Conservation (phyloP, 768 basidiomycete genomes). For the Collybia sordida region DNA sequence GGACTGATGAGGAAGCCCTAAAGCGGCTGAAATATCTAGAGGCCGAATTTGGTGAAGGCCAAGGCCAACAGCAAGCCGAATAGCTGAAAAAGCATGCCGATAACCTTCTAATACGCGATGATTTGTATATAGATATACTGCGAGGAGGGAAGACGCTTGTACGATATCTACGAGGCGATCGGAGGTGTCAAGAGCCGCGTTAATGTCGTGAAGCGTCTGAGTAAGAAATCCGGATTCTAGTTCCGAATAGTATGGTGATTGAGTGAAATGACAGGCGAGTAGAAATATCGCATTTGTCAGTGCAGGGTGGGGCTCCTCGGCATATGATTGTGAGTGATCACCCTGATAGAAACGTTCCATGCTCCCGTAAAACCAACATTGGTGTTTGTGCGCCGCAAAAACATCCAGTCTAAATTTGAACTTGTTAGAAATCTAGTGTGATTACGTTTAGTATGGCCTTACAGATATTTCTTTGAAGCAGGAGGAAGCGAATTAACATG, state of each 20-base stretch:
- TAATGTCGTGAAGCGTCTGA: conserved; percentile 48
- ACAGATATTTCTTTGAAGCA: conserved; percentile 2
- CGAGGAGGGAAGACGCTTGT: conserved; percentile 59
- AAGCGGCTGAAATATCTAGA: conserved; percentile 10
- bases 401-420: conserved; percentile 42
- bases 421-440: neutral
- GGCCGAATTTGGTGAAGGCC: conserved; percentile 54
- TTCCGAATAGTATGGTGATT: conserved; percentile 35
- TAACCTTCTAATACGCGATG: conserved; percentile 58
- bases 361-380: conserved; percentile 57
- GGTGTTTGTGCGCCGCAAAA: conserved; percentile 56
- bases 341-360: conserved; percentile 32
- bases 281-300: conserved; percentile 64
- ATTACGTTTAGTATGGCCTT: neutral
- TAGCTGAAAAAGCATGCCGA: conserved; percentile 58
- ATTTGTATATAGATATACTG: conserved; percentile 59
- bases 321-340: conserved; percentile 22
- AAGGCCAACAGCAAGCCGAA: conserved; percentile 60
- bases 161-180: conserved; percentile 59
- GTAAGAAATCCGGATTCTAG: conserved; percentile 50
- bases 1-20: conserved; percentile 8
- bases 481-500: neutral
- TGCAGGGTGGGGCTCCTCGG: conserved; percentile 49
- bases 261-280: conserved; percentile 55
- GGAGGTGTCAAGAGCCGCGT: conserved; percentile 50